Base-by-base conservation (phyloP, 495 filamentous ascomycete species). In the Lasiosphaeris hirsuta region DNA sequence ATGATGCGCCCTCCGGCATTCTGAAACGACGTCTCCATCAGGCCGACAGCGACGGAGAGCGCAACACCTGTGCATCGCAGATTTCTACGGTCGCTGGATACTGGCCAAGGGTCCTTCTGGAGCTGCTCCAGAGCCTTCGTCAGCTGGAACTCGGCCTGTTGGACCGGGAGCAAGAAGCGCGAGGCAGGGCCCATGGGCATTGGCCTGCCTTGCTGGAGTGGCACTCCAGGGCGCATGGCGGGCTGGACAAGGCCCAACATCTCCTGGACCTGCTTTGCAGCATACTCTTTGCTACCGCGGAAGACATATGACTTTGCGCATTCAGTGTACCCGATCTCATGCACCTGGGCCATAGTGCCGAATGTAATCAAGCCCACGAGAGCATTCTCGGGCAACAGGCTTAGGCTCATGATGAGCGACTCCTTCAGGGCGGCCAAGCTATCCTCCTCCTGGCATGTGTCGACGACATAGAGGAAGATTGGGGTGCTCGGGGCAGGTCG, bases 301-400 rank as follows among this genome's bases (percentile, higher is more conserved):
- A 99, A 99, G 15, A 99, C 95, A 66, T 97, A 99, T n/a, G 95
- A 96, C 75, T 99, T 99, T 58, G 94, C 90, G 67, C 95, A 97
- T 70, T 97, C 94, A 36, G 88, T 92, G 70, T 99, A 99, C 54
- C 95, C 95, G 65, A 99, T 87, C 76, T 99, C 95, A 67, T 99
- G 95, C 19, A 99, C 90, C 84, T 97, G 92, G 39, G 92, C 92
- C 93, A 97, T 99, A 44, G 94, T 97, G 43, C 95, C 95, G 68
- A 83, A 99, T 37, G 95, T 97, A 64, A 99, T 89, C 61, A 99
- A 75, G 33, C 95, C 95, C 58, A 99, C 95, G 53, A 99, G 79
- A 18, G 95, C 91, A 78, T 96, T 87, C 49, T 92, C 89, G 34
- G 95, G 95, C 45, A 99, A 80, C 49, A 99, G 79, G 67, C 90